Base-by-base conservation (phyloP, 768 basidiomycete species). In the Amanita inopinata region DNA sequence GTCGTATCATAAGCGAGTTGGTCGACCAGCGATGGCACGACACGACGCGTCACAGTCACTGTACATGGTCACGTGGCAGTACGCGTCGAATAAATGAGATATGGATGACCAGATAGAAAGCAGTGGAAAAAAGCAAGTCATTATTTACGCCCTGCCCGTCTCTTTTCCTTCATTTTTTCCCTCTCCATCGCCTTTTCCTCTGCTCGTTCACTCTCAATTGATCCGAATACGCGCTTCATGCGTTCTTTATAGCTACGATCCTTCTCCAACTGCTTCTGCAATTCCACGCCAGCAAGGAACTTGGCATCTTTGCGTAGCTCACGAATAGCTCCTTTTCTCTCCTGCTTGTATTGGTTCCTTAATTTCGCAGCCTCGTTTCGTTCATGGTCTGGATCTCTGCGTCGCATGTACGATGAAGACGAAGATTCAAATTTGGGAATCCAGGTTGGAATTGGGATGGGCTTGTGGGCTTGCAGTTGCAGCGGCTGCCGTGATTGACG, bases 281-380 rank as follows among this genome's bases (percentile, higher is more conserved):
- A 81, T 53, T 90, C 80, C 56, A 93, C 91, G 20, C 70, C 71
- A 7, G 94, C 90, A 62, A 99, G 68, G 76, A 97, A 99, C 51
- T 76, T 73, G 48, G 90, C 82, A 57, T 99, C 96, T 69, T 97
- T 97, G 47, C 96, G 78, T 40, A 99, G 69, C 58, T 99, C 96
- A 34, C 94, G 71, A 48, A 99, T 91, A 3, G 96, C 96, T 33
- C 96, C 93, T 70, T 97, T 98, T 56, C 76, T 70, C 69, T 98
- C 96, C 64, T 98, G 83, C 65, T 93, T 93, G 68, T 91, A 83
- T 57, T 92, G 78, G 30, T 76, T 74, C 43, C 85, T 82, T 54
- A 99, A 63, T 61, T 97, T 98, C 45, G 81, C 64, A 0, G 80
- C 77, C 50, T 86, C 87, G 56, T 89, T 91, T 30, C 88, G 79